Evolutionary conservation across 2,329 filamentous ascomycete genomes (phyloP).

Genomic region (Aspergillus sp.): DNA sequence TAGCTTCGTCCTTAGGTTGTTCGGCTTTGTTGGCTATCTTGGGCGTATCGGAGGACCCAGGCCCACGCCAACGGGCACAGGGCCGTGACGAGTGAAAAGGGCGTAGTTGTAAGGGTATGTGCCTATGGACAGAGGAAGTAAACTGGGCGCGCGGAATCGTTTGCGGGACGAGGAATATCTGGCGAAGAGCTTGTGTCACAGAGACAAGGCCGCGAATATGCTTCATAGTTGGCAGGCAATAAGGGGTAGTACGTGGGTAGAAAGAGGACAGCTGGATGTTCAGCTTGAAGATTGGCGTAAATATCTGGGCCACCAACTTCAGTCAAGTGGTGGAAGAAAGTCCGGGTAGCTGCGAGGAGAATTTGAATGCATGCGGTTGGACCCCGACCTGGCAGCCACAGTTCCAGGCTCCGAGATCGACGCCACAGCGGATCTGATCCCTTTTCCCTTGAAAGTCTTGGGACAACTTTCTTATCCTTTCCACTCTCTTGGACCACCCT

Average conservation of each 20-base stretch:
- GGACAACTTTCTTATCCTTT: constrained; percentile 26
- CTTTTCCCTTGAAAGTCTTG: constrained; percentile 17
- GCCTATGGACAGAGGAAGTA: constrained; percentile 13
- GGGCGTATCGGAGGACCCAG: neutral
- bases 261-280: neutral
- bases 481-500: constrained; percentile 22
- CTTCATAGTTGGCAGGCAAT: constrained; percentile 31
- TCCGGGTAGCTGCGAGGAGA: neutral
- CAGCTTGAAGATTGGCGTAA: neutral
- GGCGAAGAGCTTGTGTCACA: constrained; percentile 37
- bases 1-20: constrained; percentile 40
- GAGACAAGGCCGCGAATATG: constrained; percentile 39
- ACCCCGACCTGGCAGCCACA: constrained; percentile 19
- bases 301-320: neutral
- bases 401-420: neutral
- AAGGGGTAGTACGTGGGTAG: neutral
- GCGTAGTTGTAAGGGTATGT: constrained; percentile 19
- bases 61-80: neutral
- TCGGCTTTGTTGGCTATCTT: constrained; percentile 7
- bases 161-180: constrained; percentile 33
- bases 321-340: neutral
- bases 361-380: constrained; percentile 17
- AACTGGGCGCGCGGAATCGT: constrained; percentile 21
- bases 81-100: constrained; percentile 21
- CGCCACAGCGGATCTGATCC: constrained; percentile 24